Evolutionary conservation across 192 early-diverging fungal genomes (phyloP).

Genomic region (Coemansia guatemalensis): DNA sequence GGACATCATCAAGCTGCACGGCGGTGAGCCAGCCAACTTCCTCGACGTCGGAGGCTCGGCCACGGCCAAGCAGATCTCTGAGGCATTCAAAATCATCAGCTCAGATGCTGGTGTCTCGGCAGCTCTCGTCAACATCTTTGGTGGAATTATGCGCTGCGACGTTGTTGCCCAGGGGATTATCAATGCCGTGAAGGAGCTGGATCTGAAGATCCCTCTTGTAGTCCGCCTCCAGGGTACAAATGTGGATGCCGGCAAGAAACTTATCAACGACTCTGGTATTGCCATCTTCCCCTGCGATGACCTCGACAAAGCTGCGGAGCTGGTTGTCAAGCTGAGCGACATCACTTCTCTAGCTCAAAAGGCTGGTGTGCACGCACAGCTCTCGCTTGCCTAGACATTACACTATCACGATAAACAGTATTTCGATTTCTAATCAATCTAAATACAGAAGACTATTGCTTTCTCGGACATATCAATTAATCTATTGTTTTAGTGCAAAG

Average conservation of each 20-base stretch:
- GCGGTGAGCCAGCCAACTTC: conserved; percentile 98
- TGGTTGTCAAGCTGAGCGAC: conserved; percentile 56
- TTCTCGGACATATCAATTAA: too few relatives aligned
- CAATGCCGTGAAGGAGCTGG: conserved; percentile 87
- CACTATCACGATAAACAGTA: not conserved
- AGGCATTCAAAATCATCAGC: conserved; percentile 99
- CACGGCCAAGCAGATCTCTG: conserved; percentile 91
- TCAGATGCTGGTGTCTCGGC: conserved; percentile 95
- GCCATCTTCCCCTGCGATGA: conserved; percentile 93
- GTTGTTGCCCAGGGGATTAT: conserved; percentile 99
- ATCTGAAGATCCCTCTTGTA: conserved; percentile 91
- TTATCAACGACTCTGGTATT: conserved; percentile 89
- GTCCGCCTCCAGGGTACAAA: conserved; percentile 93
- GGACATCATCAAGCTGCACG: conserved; percentile 99
- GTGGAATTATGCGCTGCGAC: conserved; percentile 99
- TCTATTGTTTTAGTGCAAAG: too few relatives aligned
- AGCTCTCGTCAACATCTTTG: conserved; percentile 99
- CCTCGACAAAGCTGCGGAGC: conserved; percentile 88
- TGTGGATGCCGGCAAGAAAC: conserved; percentile 87
- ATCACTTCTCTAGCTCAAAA: conserved; percentile 53
- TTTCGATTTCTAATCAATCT: too few relatives aligned
- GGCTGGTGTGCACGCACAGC: conserved; percentile 47
- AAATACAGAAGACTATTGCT: too few relatives aligned
- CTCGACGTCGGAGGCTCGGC: conserved; percentile 98
- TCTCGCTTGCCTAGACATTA: conserved; percentile 39